These are phyloP conservation scores for Atkinsonella texensis DNA, from an alignment of 2,329 filamentous ascomycete species.

Conservation along the genomic window DNA sequence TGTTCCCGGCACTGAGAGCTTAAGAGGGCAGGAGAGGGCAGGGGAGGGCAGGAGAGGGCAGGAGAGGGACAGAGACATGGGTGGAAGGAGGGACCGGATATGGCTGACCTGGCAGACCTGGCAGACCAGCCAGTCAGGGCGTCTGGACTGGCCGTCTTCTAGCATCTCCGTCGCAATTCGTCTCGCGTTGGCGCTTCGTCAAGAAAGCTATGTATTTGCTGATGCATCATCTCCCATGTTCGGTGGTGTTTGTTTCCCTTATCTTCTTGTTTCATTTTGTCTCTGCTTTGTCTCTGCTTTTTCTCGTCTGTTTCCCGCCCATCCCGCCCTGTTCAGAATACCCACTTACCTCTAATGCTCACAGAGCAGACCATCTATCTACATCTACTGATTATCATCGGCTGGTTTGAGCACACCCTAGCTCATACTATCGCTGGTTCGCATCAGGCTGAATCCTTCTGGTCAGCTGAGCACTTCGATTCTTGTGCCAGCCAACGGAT, in stretches of 20 bases:
- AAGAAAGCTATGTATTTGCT: background rate
- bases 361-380: too few species aligned
- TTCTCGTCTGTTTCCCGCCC: too few species aligned
- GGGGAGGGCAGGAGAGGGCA: too few species aligned
- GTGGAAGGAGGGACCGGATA: too few species aligned
- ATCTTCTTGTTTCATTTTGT: background rate
- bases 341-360: too few species aligned
- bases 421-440: background rate
- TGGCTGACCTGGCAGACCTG: too few species aligned
- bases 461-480: constrained; percentile 3
- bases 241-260: background rate
- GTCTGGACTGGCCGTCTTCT: background rate
- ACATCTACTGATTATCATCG: background rate
- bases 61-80: too few species aligned
- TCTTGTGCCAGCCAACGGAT: background rate
- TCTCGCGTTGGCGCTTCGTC: background rate
- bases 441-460: background rate
- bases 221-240: background rate
- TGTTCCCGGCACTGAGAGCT: background rate
- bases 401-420: background rate
- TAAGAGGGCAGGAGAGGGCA: too few species aligned
- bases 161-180: constrained; percentile 1
- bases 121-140: background rate
- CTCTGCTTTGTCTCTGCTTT: background rate
- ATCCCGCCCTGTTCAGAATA: too few species aligned